phyloP scores from a whole-genome alignment of 345 rosid genomes.

The Citrus unshiu region DNA sequence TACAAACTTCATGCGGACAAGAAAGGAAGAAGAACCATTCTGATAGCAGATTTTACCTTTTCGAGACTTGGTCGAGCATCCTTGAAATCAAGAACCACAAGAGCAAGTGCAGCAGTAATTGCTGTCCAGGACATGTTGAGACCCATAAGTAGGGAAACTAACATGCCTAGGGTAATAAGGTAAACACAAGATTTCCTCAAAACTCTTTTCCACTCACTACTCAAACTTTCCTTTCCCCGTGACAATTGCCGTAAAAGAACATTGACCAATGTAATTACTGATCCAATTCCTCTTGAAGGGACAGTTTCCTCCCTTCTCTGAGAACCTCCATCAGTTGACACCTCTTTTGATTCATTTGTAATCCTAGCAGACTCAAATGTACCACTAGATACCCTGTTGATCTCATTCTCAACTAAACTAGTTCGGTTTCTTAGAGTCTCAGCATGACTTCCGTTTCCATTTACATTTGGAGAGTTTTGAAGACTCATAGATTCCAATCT shows the following conservation, averaged over 20 bases:
- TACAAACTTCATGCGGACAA: background rate
- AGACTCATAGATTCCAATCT: slow-evolving; percentile 29
- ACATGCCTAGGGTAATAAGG: slow-evolving; percentile 61
- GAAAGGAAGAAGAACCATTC: background rate
- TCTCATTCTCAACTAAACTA: slow-evolving; percentile 41
- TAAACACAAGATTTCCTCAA: slow-evolving; percentile 67
- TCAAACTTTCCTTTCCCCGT: slow-evolving; percentile 19
- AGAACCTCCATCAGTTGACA: slow-evolving; percentile 1
- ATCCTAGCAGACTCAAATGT: slow-evolving; percentile 28
- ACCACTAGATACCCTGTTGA: slow-evolving; percentile 12
- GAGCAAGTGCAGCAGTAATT: slow-evolving; percentile 75
- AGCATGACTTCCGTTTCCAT: slow-evolving; percentile 7
- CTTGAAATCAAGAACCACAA: slow-evolving; percentile 76
- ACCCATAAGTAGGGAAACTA: slow-evolving; percentile 63
- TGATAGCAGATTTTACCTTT: slow-evolving; percentile 46
- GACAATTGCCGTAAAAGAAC: background rate
- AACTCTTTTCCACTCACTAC: slow-evolving; percentile 43
- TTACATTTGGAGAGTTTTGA: slow-evolving; percentile 20
- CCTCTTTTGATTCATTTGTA: slow-evolving; percentile 46
- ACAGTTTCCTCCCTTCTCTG: slow-evolving; percentile 23
- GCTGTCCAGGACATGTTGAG: slow-evolving; percentile 93
- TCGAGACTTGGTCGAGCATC: slow-evolving; percentile 79
- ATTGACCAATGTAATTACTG: slow-evolving; percentile 13
- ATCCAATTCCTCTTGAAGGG: slow-evolving; percentile 15
- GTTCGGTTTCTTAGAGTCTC: slow-evolving; percentile 47